These are phyloP conservation scores for Pseudogymnoascus sp. DNA, from an alignment of 2,329 filamentous ascomycete genomes.

Conservation along the genomic window DNA sequence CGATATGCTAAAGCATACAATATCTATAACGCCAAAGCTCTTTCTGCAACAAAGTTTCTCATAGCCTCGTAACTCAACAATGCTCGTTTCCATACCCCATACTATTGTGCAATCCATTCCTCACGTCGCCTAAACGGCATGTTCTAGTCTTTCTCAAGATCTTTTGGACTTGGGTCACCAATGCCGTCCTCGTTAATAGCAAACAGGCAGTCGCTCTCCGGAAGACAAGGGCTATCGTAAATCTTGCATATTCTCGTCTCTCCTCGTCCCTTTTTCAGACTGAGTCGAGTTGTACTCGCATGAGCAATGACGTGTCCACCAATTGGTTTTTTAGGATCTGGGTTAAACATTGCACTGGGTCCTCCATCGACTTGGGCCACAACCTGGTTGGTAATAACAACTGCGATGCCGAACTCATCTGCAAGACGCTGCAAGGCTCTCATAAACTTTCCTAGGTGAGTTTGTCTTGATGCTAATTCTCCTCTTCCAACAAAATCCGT, in stretches of 20 bases:
- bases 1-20: neutral
- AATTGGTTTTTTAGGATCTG: conserved; percentile 97
- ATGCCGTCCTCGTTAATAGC: conserved; percentile 97
- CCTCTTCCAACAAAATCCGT: conserved; percentile 97
- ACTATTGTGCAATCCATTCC: neutral
- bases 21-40: conserved; percentile 9
- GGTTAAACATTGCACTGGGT: conserved; percentile 96
- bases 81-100: neutral
- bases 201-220: conserved; percentile 93
- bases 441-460: conserved; percentile 83
- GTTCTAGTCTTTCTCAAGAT: conserved; percentile 68
- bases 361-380: conserved; percentile 97
- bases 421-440: conserved; percentile 70
- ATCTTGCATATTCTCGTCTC: conserved; percentile 99
- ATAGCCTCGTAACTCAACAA: conserved; percentile 8
- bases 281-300: conserved; percentile 88
- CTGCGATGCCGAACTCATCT: conserved; percentile 87
- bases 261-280: conserved; percentile 86
- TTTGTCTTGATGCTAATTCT: conserved; percentile 88
- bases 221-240: conserved; percentile 94
- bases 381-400: conserved; percentile 98
- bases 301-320: conserved; percentile 98
- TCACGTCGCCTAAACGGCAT: neutral
- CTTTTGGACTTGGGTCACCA: conserved; percentile 90
- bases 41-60: neutral